phyloP scores from a whole-genome alignment of 164 flowering plant species.

The Magnolia kwangsiensis region DNA sequence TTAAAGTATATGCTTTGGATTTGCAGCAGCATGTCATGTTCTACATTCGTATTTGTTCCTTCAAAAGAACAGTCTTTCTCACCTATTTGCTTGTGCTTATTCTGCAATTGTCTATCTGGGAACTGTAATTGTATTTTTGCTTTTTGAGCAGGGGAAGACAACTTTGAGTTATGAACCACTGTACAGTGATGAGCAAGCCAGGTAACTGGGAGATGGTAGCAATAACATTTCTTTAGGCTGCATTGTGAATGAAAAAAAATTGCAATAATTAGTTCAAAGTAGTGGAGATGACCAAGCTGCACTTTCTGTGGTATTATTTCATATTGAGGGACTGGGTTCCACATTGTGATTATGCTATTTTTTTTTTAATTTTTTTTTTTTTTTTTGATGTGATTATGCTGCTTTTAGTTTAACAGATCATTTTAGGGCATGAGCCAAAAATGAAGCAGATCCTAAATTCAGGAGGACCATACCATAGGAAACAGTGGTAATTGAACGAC shows the following conservation, averaged over 20 bases:
- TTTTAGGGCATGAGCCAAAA: no score
- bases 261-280: background rate
- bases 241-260: background rate
- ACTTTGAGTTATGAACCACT: constrained; percentile 73
- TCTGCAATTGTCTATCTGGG: background rate
- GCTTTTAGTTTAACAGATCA: no score
- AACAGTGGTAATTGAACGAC: no score
- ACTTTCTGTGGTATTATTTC: background rate
- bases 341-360: no score
- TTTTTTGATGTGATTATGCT: no score
- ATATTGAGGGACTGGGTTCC: background rate
- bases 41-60: background rate
- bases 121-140: background rate
- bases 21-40: background rate
- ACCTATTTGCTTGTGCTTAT: constrained; percentile 1
- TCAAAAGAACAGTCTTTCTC: background rate
- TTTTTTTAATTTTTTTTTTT: no score
- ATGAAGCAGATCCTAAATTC: no score
- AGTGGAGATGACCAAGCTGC: background rate
- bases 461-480: no score
- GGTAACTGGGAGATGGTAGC: constrained; percentile 34
- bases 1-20: background rate
- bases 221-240: background rate
- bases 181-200: constrained; percentile 85
- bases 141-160: constrained; percentile 64